These are phyloP conservation scores for Emericellopsis terricola DNA, from an alignment of 495 filamentous ascomycete species.

Conservation along the genomic window DNA sequence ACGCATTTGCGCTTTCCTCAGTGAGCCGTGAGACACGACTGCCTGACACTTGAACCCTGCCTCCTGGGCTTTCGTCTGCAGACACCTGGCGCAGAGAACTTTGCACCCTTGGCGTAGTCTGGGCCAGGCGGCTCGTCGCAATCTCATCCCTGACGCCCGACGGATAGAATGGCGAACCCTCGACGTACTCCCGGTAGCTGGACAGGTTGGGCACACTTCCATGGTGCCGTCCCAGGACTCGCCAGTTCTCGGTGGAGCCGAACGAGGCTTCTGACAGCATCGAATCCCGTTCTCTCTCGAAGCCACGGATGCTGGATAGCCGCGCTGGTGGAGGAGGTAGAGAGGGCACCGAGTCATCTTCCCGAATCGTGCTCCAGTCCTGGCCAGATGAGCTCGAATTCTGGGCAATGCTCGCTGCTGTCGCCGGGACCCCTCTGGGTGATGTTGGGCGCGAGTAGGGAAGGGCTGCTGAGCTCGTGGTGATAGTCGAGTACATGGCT, in stretches of 20 bases:
- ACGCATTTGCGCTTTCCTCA: not conserved
- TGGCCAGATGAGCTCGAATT: not conserved
- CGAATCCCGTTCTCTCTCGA: not conserved
- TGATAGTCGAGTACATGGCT: not conserved
- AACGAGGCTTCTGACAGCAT: constrained; percentile 1
- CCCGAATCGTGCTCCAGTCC: not conserved
- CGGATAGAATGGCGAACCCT: constrained; percentile 1
- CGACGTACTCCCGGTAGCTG: not conserved
- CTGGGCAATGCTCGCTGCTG: not conserved
- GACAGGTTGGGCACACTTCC: not conserved
- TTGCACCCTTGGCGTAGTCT: too few relatives aligned
- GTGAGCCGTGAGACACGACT: too few relatives aligned
- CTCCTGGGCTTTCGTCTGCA: too few relatives aligned
- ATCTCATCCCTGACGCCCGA: too few relatives aligned
- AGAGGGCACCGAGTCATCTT: not conserved
- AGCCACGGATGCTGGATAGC: not conserved
- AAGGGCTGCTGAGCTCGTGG: constrained; percentile 1
- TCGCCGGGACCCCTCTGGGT: too few relatives aligned
- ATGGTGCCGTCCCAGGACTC: not conserved
- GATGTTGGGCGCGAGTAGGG: not conserved
- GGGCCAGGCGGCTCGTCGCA: not conserved
- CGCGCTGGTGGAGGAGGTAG: constrained; percentile 1
- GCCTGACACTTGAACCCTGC: too few relatives aligned
- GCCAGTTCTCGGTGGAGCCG: constrained; percentile 2
- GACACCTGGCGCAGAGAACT: too few relatives aligned